A percentile compares a stretch with the other conserved stretches of the same genome.
phyloP scores from a whole-genome alignment of 148 eudicot genomes.

The Diospyros kaki region DNA sequence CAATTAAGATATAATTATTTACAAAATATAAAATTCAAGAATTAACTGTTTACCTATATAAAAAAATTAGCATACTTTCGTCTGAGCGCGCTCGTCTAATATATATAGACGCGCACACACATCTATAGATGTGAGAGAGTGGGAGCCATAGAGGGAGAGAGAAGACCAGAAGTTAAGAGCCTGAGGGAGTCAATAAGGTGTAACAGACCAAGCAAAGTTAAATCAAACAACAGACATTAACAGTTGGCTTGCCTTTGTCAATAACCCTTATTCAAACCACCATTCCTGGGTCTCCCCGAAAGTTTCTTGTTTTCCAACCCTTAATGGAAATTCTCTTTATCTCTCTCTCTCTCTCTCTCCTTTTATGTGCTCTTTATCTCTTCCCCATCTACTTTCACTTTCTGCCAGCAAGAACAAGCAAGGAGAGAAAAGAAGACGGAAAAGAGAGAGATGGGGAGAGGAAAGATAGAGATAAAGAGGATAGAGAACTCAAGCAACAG shows the following conservation, averaged over 20 bases:
- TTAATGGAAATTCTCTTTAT: conserved; percentile 21
- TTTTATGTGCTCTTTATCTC: not conserved
- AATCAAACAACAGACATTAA: conserved; percentile 13
- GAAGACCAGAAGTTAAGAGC: conserved; percentile 39
- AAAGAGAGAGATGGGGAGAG: conserved; percentile 65
- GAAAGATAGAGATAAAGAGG: conserved; percentile 87
- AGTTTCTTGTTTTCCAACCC: conserved; percentile 50
- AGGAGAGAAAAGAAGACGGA: conserved; percentile 6
- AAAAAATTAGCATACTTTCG: too few species aligned
- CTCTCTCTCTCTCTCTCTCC: conserved; percentile 1
- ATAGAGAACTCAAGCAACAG: conserved; percentile 82
- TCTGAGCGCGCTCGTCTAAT: too few species aligned
- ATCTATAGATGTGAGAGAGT: too few species aligned
- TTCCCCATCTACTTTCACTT: not conserved
- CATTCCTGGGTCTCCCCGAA: conserved; percentile 33
- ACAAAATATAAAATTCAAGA: too few species aligned
- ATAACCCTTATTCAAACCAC: conserved; percentile 33
- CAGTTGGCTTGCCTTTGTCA: conserved; percentile 29
- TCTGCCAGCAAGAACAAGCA: not conserved
- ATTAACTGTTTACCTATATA: too few species aligned
- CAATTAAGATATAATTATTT: too few species aligned
- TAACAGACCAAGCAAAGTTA: conserved; percentile 18
- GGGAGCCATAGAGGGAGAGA: conserved; percentile 12
- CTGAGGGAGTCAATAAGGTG: conserved; percentile 40
- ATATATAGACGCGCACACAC: too few species aligned